Conservation (phyloP, 1,284 basidiomycete genomes). For the Pholiota adiposa region DNA sequence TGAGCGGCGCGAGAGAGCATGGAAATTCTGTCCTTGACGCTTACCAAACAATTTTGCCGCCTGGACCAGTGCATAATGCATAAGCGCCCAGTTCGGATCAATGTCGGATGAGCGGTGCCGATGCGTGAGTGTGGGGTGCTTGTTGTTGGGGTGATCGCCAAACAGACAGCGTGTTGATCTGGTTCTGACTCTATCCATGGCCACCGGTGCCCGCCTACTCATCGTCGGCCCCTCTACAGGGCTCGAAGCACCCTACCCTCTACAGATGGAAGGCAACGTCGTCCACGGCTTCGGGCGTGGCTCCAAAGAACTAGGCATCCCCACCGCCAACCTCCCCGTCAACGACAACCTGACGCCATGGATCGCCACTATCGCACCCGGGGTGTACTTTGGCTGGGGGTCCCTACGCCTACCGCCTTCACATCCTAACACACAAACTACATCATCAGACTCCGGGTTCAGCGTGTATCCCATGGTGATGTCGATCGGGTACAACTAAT, state of each 20-base stretch:
- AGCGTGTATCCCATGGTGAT: conserved; percentile 30
- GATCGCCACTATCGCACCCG: conserved; percentile 26
- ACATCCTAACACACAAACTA: conserved; percentile 18
- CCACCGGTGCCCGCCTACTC: conserved; percentile 20
- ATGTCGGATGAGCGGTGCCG: too few relatives aligned
- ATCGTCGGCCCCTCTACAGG: conserved; percentile 25
- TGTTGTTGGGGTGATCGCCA: too few relatives aligned
- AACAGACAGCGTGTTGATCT: too few relatives aligned
- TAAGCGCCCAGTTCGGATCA: too few relatives aligned
- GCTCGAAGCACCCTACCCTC: conserved; percentile 25
- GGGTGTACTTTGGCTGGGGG: conserved; percentile 33
- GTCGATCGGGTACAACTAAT: conserved; percentile 29
- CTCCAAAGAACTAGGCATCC: conserved; percentile 28
- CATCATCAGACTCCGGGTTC: conserved; percentile 23
- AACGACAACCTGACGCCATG: conserved; percentile 28
- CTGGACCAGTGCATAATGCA: too few relatives aligned
- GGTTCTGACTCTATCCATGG: too few relatives aligned
- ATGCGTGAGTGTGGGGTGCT: too few relatives aligned
- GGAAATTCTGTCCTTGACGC: too few relatives aligned
- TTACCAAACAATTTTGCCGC: too few relatives aligned
- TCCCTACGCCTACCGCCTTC: conserved; percentile 29
- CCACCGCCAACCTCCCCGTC: conserved; percentile 31
- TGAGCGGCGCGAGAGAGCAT: too few relatives aligned
- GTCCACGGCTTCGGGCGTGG: conserved; percentile 29
- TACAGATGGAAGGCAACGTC: conserved; percentile 30